Conservation (phyloP, 306 rosid species). For the Alnus glutinosa region DNA sequence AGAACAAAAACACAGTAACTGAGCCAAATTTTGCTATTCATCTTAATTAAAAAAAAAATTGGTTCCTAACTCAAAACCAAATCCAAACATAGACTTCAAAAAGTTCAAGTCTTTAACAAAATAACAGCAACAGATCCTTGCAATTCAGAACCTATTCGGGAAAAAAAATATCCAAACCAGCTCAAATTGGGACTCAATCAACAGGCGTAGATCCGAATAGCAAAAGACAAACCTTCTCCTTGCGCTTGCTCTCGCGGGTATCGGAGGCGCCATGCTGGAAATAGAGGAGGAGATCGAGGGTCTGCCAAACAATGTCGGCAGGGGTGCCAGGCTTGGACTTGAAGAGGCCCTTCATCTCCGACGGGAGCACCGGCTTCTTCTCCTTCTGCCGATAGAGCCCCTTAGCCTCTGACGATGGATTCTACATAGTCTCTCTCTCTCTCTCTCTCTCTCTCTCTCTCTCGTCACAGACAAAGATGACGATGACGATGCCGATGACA, state of each 20-base stretch:
- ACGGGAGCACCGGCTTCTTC: conserved; percentile 3
- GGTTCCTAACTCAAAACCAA: not conserved
- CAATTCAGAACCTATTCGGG: not conserved
- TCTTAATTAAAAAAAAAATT: not conserved
- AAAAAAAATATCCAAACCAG: not conserved
- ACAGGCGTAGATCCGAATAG: not conserved
- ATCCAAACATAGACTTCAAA: not conserved
- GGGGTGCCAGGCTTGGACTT: conserved; percentile 97
- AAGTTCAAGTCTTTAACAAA: not conserved
- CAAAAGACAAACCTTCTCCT: conserved; percentile 66
- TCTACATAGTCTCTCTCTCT: conserved; percentile 31
- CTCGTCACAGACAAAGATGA: conserved; percentile 13
- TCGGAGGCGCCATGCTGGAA: conserved; percentile 50
- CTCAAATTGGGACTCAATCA: not conserved
- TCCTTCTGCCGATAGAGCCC: not conserved
- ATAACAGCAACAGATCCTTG: not conserved
- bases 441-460: conserved; percentile 5
- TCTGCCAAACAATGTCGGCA: conserved; percentile 71
- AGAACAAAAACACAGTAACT: not conserved
- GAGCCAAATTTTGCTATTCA: not conserved
- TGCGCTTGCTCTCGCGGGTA: conserved; percentile 77
- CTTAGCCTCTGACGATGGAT: conserved; percentile 35
- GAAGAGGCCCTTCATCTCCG: conserved; percentile 83
- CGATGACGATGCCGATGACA: not conserved
- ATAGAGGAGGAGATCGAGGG: conserved; percentile 77